Conservation (phyloP, 2,329 filamentous ascomycete genomes). For the Xylariaceae sp. region DNA sequence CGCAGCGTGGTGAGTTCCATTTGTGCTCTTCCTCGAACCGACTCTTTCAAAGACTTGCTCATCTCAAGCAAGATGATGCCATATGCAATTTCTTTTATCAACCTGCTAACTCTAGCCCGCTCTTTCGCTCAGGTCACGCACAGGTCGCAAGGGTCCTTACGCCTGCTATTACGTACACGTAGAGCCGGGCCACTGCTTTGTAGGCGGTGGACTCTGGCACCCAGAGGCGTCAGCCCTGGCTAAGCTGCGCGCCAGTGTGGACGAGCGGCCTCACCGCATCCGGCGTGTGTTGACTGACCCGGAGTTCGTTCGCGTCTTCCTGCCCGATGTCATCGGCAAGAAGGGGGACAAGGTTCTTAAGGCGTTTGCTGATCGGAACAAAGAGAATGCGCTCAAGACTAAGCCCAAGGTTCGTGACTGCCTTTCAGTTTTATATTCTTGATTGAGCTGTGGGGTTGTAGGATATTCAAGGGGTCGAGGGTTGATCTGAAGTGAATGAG, state of each 20-base stretch:
- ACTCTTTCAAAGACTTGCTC: too few relatives aligned
- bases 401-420: constrained; percentile 74
- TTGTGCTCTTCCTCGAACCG: background rate
- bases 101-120: constrained; percentile 32
- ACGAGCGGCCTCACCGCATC: constrained; percentile 73
- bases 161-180: constrained; percentile 89
- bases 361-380: too few relatives aligned
- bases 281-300: constrained; percentile 69
- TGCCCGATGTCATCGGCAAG: constrained; percentile 54
- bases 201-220: constrained; percentile 84
- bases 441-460: background rate
- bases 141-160: constrained; percentile 85
- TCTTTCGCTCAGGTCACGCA: constrained; percentile 68
- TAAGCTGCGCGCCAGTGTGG: constrained; percentile 75
- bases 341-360: constrained; percentile 60
- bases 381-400: constrained; percentile 83
- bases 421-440: constrained; percentile 6
- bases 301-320: constrained; percentile 68
- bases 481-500: background rate
- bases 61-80: too few relatives aligned
- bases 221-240: constrained; percentile 72
- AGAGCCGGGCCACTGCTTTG: constrained; percentile 73
- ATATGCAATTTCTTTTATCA: constrained; percentile 4
- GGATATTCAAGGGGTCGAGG: background rate
- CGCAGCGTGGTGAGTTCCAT: constrained; percentile 69